Percentiles rank a stretch among this genome's conserved stretches.
Evolutionary conservation across 2,329 filamentous ascomycete species (phyloP).

Genomic region (Camillea tinctor): DNA sequence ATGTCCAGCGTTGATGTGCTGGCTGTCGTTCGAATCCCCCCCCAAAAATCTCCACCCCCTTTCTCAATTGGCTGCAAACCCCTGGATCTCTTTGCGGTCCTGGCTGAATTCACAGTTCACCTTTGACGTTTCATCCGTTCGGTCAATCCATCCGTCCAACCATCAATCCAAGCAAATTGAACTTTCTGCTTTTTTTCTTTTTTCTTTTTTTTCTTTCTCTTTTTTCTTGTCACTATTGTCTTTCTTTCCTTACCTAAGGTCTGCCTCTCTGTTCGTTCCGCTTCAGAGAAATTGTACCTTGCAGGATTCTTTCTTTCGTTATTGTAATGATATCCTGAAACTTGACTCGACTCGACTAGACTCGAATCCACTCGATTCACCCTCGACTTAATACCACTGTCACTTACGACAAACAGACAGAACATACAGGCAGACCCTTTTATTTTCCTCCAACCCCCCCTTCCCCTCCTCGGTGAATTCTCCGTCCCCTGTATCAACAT

Average conservation of each 20-base stretch:
- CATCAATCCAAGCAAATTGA: neutral
- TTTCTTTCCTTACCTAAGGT: neutral
- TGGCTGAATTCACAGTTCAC: constrained; percentile 13
- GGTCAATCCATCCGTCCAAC: constrained; percentile 6
- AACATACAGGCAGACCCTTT: neutral
- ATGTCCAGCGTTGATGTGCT: neutral
- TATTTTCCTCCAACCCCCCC: neutral
- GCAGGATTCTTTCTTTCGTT: neutral
- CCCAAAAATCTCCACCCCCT: constrained; percentile 14
- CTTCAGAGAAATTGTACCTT: neutral
- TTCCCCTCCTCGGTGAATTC: neutral
- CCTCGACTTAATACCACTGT: neutral
- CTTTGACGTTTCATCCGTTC: constrained; percentile 15
- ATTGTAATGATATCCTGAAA: neutral
- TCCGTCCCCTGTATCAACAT: neutral
- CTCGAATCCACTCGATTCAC: too few species aligned
- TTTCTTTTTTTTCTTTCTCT: neutral
- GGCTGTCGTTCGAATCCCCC: constrained; percentile 2
- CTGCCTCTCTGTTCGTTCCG: neutral
- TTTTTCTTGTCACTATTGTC: neutral
- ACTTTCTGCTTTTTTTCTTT: neutral
- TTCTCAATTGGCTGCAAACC: constrained; percentile 19
- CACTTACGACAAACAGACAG: neutral
- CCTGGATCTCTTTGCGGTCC: constrained; percentile 8
- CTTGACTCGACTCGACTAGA: neutral